These are phyloP conservation scores for Hordeum marinum DNA, from an alignment of 176 grass and related monocot species.

Conservation along the genomic window DNA sequence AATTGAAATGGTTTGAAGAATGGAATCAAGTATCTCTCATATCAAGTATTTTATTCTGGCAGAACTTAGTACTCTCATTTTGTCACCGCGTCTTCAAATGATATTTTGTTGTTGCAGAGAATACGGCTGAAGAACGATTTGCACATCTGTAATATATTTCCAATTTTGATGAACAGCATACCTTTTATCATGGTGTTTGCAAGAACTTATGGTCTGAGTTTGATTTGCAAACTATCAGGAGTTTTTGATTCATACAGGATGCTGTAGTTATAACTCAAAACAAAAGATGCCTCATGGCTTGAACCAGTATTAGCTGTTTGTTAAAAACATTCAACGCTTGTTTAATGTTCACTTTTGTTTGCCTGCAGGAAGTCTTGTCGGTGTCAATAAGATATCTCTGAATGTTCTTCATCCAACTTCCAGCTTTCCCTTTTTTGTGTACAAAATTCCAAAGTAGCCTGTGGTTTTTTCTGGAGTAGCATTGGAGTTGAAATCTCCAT, in stretches of 20 bases:
- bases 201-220: neutral
- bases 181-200: neutral
- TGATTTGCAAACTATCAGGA: neutral
- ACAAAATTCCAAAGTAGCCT: conserved; percentile 3
- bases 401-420: neutral
- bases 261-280: neutral
- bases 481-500: conserved; percentile 13
- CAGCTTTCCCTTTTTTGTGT: neutral
- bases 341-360: neutral
- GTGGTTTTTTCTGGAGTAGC: conserved; percentile 36
- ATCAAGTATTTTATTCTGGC: neutral
- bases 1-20: neutral
- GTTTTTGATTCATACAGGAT: neutral
- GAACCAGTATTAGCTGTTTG: neutral
- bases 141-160: neutral
- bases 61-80: neutral
- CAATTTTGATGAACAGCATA: neutral
- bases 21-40: neutral
- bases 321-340: neutral
- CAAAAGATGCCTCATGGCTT: neutral
- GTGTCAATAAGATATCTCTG: neutral
- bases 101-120: neutral
- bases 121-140: neutral
- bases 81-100: neutral
- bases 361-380: neutral